Base-by-base conservation (phyloP, 352 stramenopile genomes). In the Phytophthora litchii region DNA sequence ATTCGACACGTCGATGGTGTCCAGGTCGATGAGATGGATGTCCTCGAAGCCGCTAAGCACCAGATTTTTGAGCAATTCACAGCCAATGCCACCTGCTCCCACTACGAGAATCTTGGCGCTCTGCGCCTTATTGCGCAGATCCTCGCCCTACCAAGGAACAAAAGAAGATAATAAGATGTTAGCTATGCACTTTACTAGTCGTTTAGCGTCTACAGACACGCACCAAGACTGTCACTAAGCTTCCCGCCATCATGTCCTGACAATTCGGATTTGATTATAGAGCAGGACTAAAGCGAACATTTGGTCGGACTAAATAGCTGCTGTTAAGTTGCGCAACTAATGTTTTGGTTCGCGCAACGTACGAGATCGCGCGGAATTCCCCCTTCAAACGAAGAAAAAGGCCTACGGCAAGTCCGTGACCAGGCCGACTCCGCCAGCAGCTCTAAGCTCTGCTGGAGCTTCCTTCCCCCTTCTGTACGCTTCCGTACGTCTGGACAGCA, bases 1-100 rank as follows among this genome's bases (percentile, higher is more conserved):
- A 77, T 99, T 99, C 17, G 96, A 99, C 54, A 99, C 97, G 77
- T 99, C 97, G 69, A 99, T 99, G 23, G 97, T 99, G 76, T 99
- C 98, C 35, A 99, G 71, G 72, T 99, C 98, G 54, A 99, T 97
- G 9, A 99, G 65, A 40, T 92, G 72, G 66, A 97, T 91, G 59
- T 93, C 55, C 23, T 79, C 72, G 74, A 99, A 99, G 19, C 97
- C 97, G 37, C 80, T 97, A 3, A 99, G 78, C 37, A 98, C 96
- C 31, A 99, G 78, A 75, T 99, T 99, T 80, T 99, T 99, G 19
- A 99, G 79, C 43, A 99, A 74, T 66, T 99, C 97, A 72, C 98
- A 99, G 58, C 90, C 98, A 64, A 99, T 99, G 54, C 98, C 98
- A 12, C 98, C 98, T 2, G 97, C 95, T 23, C 98, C 97, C 25